phyloP scores from a whole-genome alignment of 169 alveolate genomes.

The Eimeria sp. region DNA sequence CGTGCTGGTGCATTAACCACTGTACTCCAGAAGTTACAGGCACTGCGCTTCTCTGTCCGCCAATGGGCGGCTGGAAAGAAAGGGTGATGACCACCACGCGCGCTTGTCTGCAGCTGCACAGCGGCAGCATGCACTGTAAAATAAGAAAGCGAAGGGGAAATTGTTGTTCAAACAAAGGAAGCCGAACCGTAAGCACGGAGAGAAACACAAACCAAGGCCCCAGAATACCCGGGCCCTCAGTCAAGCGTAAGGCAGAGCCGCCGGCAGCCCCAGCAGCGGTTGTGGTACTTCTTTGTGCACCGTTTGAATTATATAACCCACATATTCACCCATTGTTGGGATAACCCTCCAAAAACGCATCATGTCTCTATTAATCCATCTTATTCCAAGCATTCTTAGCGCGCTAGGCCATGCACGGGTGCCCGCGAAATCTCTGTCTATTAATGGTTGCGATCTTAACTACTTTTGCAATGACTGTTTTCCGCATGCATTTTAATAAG shows the following conservation, averaged over 20 bases:
- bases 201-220: not conserved
- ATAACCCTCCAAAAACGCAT: not conserved
- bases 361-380: not conserved
- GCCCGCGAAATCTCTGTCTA: not conserved
- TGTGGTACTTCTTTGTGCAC: not conserved
- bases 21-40: not conserved
- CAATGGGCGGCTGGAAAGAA: not conserved
- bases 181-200: not conserved
- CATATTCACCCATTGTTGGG: not conserved
- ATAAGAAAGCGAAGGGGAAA: not conserved
- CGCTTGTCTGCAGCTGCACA: not conserved
- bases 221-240: not conserved
- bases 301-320: not conserved
- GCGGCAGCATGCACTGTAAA: not conserved
- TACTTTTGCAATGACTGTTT: not conserved
- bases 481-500: slow-evolving; percentile 18
- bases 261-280: slow-evolving; percentile 37
- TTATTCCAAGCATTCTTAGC: not conserved
- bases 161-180: not conserved
- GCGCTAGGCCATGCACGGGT: slow-evolving; percentile 18
- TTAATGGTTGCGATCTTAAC: not conserved
- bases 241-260: not conserved
- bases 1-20: not conserved
- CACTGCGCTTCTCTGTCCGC: not conserved
- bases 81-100: not conserved